Conservation (phyloP, 352 stramenopile genomes). For the Phytophthora sansomeana region DNA sequence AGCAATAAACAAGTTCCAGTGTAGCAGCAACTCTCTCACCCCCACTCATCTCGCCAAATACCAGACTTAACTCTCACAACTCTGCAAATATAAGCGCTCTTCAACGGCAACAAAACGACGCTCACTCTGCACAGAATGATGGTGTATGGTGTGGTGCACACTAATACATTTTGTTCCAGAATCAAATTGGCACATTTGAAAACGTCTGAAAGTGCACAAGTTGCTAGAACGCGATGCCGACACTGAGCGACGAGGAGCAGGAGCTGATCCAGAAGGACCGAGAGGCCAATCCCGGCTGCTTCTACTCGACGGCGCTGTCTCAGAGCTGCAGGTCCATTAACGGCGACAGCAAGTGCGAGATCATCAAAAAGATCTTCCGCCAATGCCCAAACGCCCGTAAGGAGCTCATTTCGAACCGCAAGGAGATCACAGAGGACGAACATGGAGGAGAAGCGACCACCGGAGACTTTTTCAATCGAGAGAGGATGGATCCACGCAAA, state of each 20-base stretch:
- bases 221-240: constrained; percentile 45
- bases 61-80: neutral
- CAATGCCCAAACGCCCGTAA: constrained; percentile 77
- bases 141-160: constrained; percentile 29
- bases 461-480: constrained; percentile 77
- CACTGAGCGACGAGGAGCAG: constrained; percentile 76
- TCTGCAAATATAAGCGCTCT: neutral
- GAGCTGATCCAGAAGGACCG: constrained; percentile 79
- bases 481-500: constrained; percentile 67
- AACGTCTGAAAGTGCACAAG: neutral
- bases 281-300: constrained; percentile 75
- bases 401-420: constrained; percentile 80
- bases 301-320: constrained; percentile 83
- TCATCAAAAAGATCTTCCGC: constrained; percentile 88
- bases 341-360: constrained; percentile 87
- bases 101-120: constrained; percentile 12
- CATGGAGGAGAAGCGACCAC: constrained; percentile 53
- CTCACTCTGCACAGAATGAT: constrained; percentile 25
- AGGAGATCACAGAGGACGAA: constrained; percentile 82
- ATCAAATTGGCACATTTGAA: constrained; percentile 23
- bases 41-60: constrained; percentile 5
- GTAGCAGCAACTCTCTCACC: constrained; percentile 6
- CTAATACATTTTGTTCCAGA: constrained; percentile 28
- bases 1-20: constrained; percentile 47
- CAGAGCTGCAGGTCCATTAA: constrained; percentile 84